Conservation (phyloP, 768 basidiomycete genomes). For the Tephrocybe sp. region DNA sequence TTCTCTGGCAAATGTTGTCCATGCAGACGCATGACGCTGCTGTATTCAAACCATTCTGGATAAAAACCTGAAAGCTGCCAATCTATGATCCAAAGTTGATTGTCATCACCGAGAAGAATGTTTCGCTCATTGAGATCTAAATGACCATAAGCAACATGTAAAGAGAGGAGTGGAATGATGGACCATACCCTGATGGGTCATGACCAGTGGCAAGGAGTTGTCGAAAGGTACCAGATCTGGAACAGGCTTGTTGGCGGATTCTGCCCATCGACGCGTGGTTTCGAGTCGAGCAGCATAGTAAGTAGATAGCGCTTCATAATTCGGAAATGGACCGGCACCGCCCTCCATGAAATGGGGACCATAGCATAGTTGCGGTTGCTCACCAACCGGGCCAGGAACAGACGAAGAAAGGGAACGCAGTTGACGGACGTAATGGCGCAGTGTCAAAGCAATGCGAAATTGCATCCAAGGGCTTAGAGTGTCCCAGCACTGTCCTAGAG, state of each 20-base stretch:
- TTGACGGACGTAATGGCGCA: not conserved
- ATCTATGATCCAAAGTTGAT: not conserved
- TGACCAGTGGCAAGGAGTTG: not conserved
- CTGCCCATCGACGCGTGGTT: not conserved
- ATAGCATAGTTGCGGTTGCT: not conserved
- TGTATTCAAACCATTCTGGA: constrained; percentile 1
- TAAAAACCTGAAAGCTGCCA: not conserved
- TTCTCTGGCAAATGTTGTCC: not conserved
- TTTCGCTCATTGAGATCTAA: not conserved
- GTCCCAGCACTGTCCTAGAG: not conserved
- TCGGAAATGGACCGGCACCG: not conserved
- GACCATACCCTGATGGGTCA: not conserved
- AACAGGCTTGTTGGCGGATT: not conserved
- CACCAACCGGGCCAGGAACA: not conserved
- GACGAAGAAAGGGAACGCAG: not conserved
- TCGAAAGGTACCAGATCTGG: not conserved
- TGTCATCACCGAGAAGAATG: not conserved
- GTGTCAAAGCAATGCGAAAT: not conserved
- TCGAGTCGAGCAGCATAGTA: not conserved
- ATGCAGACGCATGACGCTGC: not conserved
- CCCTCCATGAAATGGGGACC: not conserved
- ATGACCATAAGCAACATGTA: not conserved
- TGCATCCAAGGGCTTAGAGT: not conserved
- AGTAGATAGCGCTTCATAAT: not conserved
- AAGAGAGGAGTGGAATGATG: not conserved